These are phyloP conservation scores for Tuber melanosporum DNA, from an alignment of 495 filamentous ascomycete genomes.

Conservation along the genomic window DNA sequence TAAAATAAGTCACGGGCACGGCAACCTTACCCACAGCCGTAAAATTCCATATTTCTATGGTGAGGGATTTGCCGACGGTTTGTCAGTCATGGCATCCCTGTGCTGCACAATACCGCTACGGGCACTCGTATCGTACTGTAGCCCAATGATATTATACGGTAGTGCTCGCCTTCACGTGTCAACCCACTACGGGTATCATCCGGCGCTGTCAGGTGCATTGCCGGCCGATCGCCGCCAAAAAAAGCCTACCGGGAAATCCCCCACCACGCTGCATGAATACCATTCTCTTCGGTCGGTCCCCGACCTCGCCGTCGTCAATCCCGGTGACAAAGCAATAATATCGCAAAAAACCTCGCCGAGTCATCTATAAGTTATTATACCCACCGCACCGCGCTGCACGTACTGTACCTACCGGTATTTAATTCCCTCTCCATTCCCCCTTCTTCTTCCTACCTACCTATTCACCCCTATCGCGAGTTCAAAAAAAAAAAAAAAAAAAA, in stretches of 20 bases:
- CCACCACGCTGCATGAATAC: not conserved
- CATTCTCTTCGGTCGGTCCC: not conserved
- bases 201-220: not conserved
- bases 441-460: not conserved
- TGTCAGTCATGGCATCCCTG: too few relatives aligned
- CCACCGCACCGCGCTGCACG: rapidly evolving
- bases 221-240: not conserved
- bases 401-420: not conserved
- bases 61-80: not conserved
- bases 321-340: not conserved
- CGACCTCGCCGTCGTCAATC: not conserved
- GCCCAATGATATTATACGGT: too few relatives aligned
- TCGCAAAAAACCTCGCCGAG: not conserved
- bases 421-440: not conserved
- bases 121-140: too few relatives aligned
- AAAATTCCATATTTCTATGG: not conserved
- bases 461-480: not conserved
- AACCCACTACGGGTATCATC: not conserved
- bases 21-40: not conserved
- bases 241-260: not conserved
- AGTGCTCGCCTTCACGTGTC: not conserved
- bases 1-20: too few relatives aligned
- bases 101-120: too few relatives aligned
- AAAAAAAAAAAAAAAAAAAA: not conserved
- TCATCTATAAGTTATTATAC: not conserved